Evolutionary conservation across 2,329 filamentous ascomycete species (phyloP).

Genomic region (Rutstroemia sydowiana): DNA sequence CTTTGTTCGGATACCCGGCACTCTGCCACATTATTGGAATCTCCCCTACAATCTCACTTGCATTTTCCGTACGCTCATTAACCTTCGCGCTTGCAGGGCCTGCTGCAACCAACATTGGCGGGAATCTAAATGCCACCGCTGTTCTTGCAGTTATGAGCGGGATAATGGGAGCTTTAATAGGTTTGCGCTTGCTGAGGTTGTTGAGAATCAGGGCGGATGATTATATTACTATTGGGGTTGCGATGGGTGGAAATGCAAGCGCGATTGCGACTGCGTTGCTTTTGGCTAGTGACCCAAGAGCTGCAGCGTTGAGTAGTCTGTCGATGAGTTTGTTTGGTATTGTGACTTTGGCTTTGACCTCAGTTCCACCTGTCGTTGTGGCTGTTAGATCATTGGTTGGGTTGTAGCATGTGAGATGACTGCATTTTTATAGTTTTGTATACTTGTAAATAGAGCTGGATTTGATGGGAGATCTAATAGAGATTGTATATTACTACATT

Average conservation of each 20-base stretch:
- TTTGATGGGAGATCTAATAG: no score
- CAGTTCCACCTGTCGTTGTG: slow-evolving; percentile 44
- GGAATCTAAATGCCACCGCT: slow-evolving; percentile 40
- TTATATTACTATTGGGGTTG: slow-evolving; percentile 56
- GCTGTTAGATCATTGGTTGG: slow-evolving; percentile 42
- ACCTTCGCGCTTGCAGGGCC: slow-evolving; percentile 54
- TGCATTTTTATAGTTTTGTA: not conserved
- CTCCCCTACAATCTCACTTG: slow-evolving; percentile 41
- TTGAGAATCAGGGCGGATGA: slow-evolving; percentile 51
- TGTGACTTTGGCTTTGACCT: slow-evolving; percentile 50
- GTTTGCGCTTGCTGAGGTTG: slow-evolving; percentile 39
- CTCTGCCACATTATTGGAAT: slow-evolving; percentile 50
- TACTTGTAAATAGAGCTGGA: not conserved
- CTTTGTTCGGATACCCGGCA: slow-evolving; percentile 50
- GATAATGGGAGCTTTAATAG: slow-evolving; percentile 51
- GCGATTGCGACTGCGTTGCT: slow-evolving; percentile 53
- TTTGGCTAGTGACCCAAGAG: slow-evolving; percentile 48
- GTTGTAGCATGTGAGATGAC: slow-evolving; percentile 19
- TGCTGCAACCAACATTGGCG: slow-evolving; percentile 43
- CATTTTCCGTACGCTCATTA: slow-evolving; percentile 49
- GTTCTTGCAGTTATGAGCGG: slow-evolving; percentile 53
- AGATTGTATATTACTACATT: no score
- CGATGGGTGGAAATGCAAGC: slow-evolving; percentile 52
- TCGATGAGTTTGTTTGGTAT: slow-evolving; percentile 56
- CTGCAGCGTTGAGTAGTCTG: slow-evolving; percentile 51